Percentiles rank a stretch among this genome's conserved stretches.
Evolutionary conservation across 208 protist species (phyloP).

Genomic region (Trypanosoma melophagium): DNA sequence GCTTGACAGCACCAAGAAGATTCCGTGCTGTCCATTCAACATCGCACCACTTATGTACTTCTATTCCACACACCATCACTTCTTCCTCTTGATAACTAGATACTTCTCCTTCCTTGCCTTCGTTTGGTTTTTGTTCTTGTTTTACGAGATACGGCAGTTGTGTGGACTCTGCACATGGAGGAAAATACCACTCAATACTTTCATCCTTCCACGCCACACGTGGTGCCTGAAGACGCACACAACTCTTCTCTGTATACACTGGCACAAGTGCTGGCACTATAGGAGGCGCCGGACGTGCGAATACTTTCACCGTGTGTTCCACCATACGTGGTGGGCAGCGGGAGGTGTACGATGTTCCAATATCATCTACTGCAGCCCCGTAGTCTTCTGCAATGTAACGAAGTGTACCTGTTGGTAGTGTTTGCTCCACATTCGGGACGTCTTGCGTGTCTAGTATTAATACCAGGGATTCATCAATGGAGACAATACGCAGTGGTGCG

Average conservation of each 20-base stretch:
- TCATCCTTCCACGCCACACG: conserved; percentile 74
- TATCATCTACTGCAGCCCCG: conserved; percentile 37
- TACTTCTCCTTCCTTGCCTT: conserved; percentile 13
- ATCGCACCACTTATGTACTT: conserved; percentile 65
- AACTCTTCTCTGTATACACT: conserved; percentile 80
- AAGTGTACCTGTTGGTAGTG: conserved; percentile 61
- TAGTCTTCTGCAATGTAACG: conserved; percentile 69
- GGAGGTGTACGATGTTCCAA: conserved; percentile 49
- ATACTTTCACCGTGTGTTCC: conserved; percentile 53
- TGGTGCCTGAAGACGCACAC: conserved; percentile 58
- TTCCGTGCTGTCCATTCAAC: conserved; percentile 71
- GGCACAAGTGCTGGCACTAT: conserved; percentile 50
- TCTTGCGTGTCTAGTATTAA: conserved; percentile 55
- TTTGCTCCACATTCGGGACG: conserved; percentile 66
- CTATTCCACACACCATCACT: conserved; percentile 59
- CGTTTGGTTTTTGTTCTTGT: conserved; percentile 4
- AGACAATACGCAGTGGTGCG: conserved; percentile 44
- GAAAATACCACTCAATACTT: conserved; percentile 50
- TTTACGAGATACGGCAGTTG: conserved; percentile 42
- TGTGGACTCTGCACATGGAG: conserved; percentile 37
- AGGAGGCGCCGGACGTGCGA: conserved; percentile 49
- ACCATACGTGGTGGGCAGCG: conserved; percentile 64
- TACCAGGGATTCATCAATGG: conserved; percentile 49
- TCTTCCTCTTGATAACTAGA: conserved; percentile 1
- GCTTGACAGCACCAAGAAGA: conserved; percentile 49